phyloP scores from a whole-genome alignment of 2,329 filamentous ascomycete species.

The Macrophomina tecta region DNA sequence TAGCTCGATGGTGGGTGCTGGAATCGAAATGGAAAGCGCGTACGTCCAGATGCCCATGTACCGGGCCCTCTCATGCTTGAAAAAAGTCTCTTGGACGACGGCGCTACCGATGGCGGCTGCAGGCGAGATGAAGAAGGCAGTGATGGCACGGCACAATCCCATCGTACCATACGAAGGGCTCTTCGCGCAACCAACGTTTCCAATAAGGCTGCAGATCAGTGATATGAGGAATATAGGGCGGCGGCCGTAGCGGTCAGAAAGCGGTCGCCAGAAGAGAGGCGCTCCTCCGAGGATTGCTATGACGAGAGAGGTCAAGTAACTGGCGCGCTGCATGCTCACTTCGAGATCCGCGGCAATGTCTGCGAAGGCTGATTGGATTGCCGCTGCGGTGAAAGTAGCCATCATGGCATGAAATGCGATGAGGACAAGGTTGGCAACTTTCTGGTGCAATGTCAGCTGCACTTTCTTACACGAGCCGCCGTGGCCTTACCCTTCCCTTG shows the following conservation, averaged over 20 bases:
- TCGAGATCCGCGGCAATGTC: constrained; percentile 60
- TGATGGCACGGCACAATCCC: constrained; percentile 58
- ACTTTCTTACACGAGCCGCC: background rate
- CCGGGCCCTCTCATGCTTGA: constrained; percentile 59
- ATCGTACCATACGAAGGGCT: constrained; percentile 57
- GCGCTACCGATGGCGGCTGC: constrained; percentile 61
- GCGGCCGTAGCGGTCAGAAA: constrained; percentile 61
- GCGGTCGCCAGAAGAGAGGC: constrained; percentile 63
- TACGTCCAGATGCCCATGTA: constrained; percentile 65
- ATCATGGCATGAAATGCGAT: constrained; percentile 65
- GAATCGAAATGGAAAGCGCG: background rate
- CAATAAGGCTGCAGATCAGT: constrained; percentile 53
- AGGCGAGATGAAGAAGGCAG: constrained; percentile 63
- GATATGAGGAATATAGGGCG: constrained; percentile 62
- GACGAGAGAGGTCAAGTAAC: constrained; percentile 61
- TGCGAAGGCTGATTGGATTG: constrained; percentile 62
- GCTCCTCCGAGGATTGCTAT: constrained; percentile 61
- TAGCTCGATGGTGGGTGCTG: background rate
- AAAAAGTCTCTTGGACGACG: constrained; percentile 64
- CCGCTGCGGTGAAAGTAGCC: constrained; percentile 61
- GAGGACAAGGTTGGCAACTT: constrained; percentile 58
- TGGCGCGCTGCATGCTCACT: constrained; percentile 55
- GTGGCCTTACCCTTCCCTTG: constrained; percentile 51
- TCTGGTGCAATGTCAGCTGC: constrained; percentile 43
- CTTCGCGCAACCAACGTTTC: constrained; percentile 61